Evolutionary conservation across 768 basidiomycete genomes (phyloP).

Genomic region (Guyanaporus albipodus): DNA sequence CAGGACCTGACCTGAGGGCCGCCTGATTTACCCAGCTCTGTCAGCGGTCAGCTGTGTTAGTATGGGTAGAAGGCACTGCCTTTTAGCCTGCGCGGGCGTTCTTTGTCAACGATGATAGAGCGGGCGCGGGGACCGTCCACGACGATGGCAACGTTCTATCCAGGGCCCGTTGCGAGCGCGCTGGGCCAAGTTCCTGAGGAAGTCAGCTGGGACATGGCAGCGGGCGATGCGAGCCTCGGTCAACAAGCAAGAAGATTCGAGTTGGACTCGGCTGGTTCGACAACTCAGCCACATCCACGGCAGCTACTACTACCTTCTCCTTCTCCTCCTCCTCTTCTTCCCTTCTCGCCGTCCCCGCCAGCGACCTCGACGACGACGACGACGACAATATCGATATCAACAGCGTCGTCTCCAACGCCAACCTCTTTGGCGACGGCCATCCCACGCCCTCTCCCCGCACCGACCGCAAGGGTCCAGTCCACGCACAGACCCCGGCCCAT

Average conservation of each 20-base stretch:
- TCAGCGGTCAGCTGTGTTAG: too few relatives aligned
- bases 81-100: background rate
- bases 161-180: slow-evolving; percentile 43
- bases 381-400: slow-evolving; percentile 11
- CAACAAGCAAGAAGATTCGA: slow-evolving; percentile 45
- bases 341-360: slow-evolving; percentile 10
- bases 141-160: slow-evolving; percentile 39
- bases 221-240: too few relatives aligned
- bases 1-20: slow-evolving; percentile 7
- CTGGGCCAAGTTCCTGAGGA: slow-evolving; percentile 52
- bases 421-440: slow-evolving; percentile 22
- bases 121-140: slow-evolving; percentile 9
- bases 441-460: slow-evolving; percentile 33
- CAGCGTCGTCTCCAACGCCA: slow-evolving; percentile 1
- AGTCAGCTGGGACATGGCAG: slow-evolving; percentile 34
- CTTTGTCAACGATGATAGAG: slow-evolving; percentile 13
- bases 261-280: slow-evolving; percentile 63
- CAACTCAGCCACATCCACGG: slow-evolving; percentile 19
- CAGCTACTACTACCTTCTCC: slow-evolving; percentile 26
- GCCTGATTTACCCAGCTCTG: slow-evolving; percentile 16
- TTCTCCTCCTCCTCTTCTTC: slow-evolving; percentile 3
- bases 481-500: slow-evolving; percentile 53
- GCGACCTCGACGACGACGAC: slow-evolving; percentile 7
- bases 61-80: slow-evolving; percentile 21
- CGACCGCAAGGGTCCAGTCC: slow-evolving; percentile 19